phyloP scores from a whole-genome alignment of 352 stramenopile genomes.

The Labyrinthula sp. region DNA sequence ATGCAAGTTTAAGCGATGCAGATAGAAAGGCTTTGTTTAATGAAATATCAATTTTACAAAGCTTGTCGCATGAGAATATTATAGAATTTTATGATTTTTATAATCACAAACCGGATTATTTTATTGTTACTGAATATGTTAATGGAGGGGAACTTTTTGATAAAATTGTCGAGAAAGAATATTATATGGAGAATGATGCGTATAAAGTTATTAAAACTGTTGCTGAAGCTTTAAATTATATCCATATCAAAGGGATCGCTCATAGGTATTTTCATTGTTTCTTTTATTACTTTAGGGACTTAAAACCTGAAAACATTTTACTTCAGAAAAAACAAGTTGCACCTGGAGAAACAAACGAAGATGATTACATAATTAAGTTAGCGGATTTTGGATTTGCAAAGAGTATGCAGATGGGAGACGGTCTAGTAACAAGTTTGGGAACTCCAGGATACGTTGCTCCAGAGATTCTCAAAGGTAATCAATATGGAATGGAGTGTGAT shows the following conservation, averaged over 20 bases:
- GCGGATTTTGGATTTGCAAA: conserved; percentile 65
- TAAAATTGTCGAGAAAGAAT: conserved; percentile 66
- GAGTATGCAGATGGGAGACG: conserved; percentile 41
- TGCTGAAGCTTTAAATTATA: conserved; percentile 62
- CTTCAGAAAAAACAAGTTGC: conserved; percentile 53
- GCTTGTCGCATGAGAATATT: conserved; percentile 66
- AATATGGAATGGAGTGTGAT: conserved; percentile 65
- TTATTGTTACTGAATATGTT: conserved; percentile 73
- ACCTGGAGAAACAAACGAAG: no score
- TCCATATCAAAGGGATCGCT: conserved; percentile 71
- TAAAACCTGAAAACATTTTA: conserved; percentile 66
- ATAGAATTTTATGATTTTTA: conserved; percentile 83
- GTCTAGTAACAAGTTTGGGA: conserved; percentile 31
- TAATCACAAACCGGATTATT: no score
- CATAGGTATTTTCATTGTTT: no score
- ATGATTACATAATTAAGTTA: conserved; percentile 52
- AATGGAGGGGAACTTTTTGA: conserved; percentile 78
- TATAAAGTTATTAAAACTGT: conserved; percentile 63
- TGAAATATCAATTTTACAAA: conserved; percentile 24
- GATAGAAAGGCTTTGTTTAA: conserved; percentile 12
- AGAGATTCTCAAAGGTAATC: conserved; percentile 60
- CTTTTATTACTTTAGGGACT: no score
- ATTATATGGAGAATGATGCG: conserved; percentile 81
- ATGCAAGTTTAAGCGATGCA: conserved; percentile 6
- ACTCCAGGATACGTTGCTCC: conserved; percentile 68